Conservation (phyloP, 2,329 filamentous ascomycete genomes). For the Penicillium polonicum region DNA sequence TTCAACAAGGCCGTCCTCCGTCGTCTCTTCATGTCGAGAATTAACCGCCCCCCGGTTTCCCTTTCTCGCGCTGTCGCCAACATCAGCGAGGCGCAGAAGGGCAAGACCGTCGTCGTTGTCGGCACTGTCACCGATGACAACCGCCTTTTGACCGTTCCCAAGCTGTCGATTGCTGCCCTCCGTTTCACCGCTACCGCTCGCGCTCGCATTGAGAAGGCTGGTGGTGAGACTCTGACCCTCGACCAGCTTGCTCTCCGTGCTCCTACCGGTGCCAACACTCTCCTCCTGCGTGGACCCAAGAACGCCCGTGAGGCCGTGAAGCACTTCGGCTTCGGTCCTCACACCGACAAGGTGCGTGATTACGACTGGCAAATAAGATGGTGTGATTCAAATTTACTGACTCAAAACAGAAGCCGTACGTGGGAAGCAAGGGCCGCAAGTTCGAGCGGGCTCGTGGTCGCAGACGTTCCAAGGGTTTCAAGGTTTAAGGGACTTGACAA, state of each 20-base stretch:
- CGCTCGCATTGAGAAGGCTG: slow-evolving; percentile 87
- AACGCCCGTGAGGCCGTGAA: slow-evolving; percentile 96
- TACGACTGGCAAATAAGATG: background rate
- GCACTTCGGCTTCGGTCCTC: slow-evolving; percentile 98
- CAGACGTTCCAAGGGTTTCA: slow-evolving; percentile 98
- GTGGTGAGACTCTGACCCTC: slow-evolving; percentile 91
- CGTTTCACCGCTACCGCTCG: slow-evolving; percentile 96
- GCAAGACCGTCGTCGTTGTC: slow-evolving; percentile 87
- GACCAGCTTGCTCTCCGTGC: slow-evolving; percentile 95
- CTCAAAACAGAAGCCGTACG: slow-evolving; percentile 75
- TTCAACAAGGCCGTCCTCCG: slow-evolving; percentile 99
- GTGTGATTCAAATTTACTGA: slow-evolving; percentile 14
- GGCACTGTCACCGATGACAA: slow-evolving; percentile 98
- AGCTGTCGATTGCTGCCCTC: slow-evolving; percentile 89
- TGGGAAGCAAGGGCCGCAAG: slow-evolving; percentile 99
- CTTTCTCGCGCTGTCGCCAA: slow-evolving; percentile 81
- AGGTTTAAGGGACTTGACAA: slow-evolving; percentile 70
- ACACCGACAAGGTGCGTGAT: slow-evolving; percentile 84
- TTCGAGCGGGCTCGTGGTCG: slow-evolving; percentile 99
- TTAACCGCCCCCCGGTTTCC: slow-evolving; percentile 94
- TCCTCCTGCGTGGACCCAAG: slow-evolving; percentile 97
- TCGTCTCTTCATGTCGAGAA: slow-evolving; percentile 97
- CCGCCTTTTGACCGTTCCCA: slow-evolving; percentile 85
- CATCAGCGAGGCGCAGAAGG: slow-evolving; percentile 56
- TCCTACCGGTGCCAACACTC: slow-evolving; percentile 94